Evolutionary conservation across 192 early-diverging fungal genomes (phyloP).

Genomic region (Coemansia guatemalensis): DNA sequence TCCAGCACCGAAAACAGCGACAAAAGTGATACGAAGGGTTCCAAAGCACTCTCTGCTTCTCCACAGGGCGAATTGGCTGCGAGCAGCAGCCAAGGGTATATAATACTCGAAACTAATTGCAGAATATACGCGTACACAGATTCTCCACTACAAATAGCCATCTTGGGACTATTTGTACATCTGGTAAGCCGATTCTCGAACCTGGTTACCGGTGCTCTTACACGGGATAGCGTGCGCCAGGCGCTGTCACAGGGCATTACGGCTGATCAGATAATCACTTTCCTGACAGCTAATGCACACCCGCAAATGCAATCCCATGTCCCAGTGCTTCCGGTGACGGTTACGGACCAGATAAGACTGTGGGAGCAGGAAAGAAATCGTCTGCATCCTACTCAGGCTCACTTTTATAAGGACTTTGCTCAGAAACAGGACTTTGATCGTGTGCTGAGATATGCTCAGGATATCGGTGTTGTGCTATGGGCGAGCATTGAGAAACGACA

Average conservation of each 20-base stretch:
- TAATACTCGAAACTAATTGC: slow-evolving; percentile 96
- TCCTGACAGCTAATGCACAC: slow-evolving; percentile 86
- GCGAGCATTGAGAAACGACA: slow-evolving; percentile 64
- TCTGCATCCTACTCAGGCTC: slow-evolving; percentile 57
- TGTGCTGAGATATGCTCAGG: slow-evolving; percentile 72
- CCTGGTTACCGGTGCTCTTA: slow-evolving; percentile 87
- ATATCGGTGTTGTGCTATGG: slow-evolving; percentile 79
- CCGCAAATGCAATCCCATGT: slow-evolving; percentile 82
- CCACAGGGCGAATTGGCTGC: slow-evolving; percentile 20
- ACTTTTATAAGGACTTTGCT: slow-evolving; percentile 77
- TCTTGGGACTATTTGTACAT: slow-evolving; percentile 85
- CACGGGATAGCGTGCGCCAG: slow-evolving; percentile 80
- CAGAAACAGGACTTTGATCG: slow-evolving; percentile 71
- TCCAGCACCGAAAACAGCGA: slow-evolving; percentile 39
- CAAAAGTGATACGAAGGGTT: neutral
- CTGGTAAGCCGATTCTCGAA: slow-evolving; percentile 84
- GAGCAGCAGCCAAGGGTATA: slow-evolving; percentile 68
- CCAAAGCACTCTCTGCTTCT: neutral
- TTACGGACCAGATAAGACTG: slow-evolving; percentile 91
- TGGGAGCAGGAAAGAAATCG: slow-evolving; percentile 97
- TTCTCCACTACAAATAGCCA: slow-evolving; percentile 91
- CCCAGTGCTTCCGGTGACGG: slow-evolving; percentile 85
- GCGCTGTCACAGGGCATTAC: slow-evolving; percentile 88
- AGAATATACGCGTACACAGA: slow-evolving; percentile 94
- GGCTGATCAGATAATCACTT: slow-evolving; percentile 93